Evolutionary conservation across 2,329 filamentous ascomycete species (phyloP), one percentile per base, ranked within the genome.

Genomic region (Fusarium algeriense): DNA sequence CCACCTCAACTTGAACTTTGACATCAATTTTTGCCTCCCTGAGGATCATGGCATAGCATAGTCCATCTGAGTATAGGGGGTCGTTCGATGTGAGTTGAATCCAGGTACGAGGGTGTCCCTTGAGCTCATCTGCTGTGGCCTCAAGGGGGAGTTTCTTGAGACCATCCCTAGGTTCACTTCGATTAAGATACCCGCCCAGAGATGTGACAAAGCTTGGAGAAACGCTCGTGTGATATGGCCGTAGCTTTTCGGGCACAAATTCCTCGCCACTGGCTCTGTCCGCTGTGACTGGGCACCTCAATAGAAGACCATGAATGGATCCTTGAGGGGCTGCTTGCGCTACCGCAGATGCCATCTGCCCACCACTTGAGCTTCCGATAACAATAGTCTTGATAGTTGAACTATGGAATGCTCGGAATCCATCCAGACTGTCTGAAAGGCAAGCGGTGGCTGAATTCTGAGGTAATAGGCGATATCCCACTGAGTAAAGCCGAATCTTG

Each of bases 51-150:
- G 82, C 85, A 71, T 86, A 86, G 68, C 85, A 87, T 12, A 85
- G 67, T 13, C 85, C 85, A 73, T 87, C 85, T 23, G 83, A 85
- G 75, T 86, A 87, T 64, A 86, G 80, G 43, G 82, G 81, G 67
- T 88, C 85, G 56, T 87, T 87, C 12, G 83, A 84, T 63, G 82
- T 83, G 7, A 86, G 76, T 77, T 87, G 85, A 19, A 87, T 80
- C 81, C 83, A 87, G 46, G 83, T 84, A 61, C 79, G 77, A 60
- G 83, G 81, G 67, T 83, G 74, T 4, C 63, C 76, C 8, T 70
- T 58, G 44, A 86, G 50, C 15, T 78, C 73, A 19, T 76, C 70
- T 10, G 48, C 26, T 1, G 60, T 54, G 2, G 75, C 78, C 71
- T 85, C 85, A 7, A 86, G 72, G 12, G 84, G 85, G 71, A 86